phyloP scores from a whole-genome alignment of 768 basidiomycete genomes.

The Boletus sp. region DNA sequence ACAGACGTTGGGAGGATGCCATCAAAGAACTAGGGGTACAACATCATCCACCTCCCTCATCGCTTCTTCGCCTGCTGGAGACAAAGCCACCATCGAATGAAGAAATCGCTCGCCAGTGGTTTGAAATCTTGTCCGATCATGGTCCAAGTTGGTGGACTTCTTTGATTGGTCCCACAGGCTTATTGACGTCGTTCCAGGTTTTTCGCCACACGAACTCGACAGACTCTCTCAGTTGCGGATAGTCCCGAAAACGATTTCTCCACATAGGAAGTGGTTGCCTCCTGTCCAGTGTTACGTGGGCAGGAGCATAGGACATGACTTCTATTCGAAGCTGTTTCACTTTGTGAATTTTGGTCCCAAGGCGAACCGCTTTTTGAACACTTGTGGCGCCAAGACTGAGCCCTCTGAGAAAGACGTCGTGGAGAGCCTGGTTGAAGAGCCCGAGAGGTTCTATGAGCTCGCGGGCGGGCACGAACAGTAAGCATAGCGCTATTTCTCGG shows the following conservation, averaged over 20 bases:
- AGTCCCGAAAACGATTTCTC: slow-evolving; percentile 50
- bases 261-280: slow-evolving; percentile 39
- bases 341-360: slow-evolving; percentile 81
- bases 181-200: slow-evolving; percentile 40
- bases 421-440: slow-evolving; percentile 59
- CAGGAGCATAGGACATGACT: slow-evolving; percentile 42
- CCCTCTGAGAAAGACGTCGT: slow-evolving; percentile 80
- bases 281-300: slow-evolving; percentile 69
- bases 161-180: too few species aligned
- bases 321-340: slow-evolving; percentile 75
- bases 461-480: slow-evolving; percentile 45
- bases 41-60: slow-evolving; percentile 58
- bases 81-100: slow-evolving; percentile 50
- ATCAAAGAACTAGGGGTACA: slow-evolving; percentile 59
- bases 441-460: slow-evolving; percentile 62
- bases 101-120: slow-evolving; percentile 56
- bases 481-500: neutral
- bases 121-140: slow-evolving; percentile 31
- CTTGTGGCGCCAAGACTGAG: slow-evolving; percentile 79
- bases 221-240: slow-evolving; percentile 53
- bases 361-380: slow-evolving; percentile 76
- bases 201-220: slow-evolving; percentile 48
- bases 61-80: slow-evolving; percentile 53
- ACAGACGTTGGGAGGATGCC: slow-evolving; percentile 43
- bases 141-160: too few species aligned